phyloP scores from a whole-genome alignment of 257 asterid genomes.

The Solanum ahanhuiri region DNA sequence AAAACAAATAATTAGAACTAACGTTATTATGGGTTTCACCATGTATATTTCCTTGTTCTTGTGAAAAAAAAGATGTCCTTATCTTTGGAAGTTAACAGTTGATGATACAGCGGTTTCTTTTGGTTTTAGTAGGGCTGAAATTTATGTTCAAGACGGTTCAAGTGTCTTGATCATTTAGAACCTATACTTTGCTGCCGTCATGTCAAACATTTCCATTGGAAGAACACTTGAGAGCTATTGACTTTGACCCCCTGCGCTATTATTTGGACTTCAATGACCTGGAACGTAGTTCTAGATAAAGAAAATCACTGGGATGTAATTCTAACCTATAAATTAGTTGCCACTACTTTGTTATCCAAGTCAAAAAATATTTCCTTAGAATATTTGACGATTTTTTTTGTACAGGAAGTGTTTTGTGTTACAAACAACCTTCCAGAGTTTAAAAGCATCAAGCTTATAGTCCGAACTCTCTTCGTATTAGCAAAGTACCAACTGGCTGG shows the following conservation, averaged over 20 bases:
- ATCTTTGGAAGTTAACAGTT: background rate
- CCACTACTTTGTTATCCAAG: background rate
- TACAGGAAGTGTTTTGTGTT: background rate
- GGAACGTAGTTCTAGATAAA: background rate
- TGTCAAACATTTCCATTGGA: background rate
- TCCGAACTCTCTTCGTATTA: background rate
- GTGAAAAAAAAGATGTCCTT: background rate
- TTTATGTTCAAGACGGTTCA: background rate
- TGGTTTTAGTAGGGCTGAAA: background rate
- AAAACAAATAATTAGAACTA: background rate
- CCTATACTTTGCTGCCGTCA: background rate
- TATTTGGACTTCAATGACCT: background rate
- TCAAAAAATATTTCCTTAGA: background rate
- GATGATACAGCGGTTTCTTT: background rate
- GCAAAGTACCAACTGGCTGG: background rate
- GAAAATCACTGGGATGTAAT: background rate
- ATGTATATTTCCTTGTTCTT: background rate
- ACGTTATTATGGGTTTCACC: background rate
- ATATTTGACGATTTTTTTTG: background rate
- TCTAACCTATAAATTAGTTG: background rate
- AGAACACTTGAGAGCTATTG: background rate
- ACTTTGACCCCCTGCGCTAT: background rate
- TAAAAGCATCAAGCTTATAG: background rate
- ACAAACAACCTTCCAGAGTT: background rate
- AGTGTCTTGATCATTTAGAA: background rate